Evolutionary conservation across 441 rosid species (phyloP), one percentile per base, ranked within the genome.

Genomic region (Gossypium davidsonii): DNA sequence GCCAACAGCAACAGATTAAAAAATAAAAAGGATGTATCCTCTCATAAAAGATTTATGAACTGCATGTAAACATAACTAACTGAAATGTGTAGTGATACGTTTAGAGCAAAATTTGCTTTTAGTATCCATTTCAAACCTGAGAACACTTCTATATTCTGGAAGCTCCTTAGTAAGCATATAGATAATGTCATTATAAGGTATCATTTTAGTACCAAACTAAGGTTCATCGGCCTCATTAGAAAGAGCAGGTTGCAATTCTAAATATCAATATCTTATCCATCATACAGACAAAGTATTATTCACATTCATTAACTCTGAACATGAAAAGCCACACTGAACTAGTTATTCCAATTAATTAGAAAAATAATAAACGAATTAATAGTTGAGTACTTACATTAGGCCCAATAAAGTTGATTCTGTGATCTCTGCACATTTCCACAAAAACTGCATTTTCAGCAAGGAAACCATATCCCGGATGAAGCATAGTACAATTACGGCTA

Each of bases 381-480:
- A 72, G n/a, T 23, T 4, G 42, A 15, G 76, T 31, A 76, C 91
- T 87, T 74, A 94, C 97, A 80, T 94, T 90, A 20, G 99, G 99
- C 23, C 99, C 99, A 81, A 94, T 94, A 76, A 94, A 94, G 71
- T 94, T 94, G 77, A 94, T 92, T 61, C 93, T 85, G 53, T 94
- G 99, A 74, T 88, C 97, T 86, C 89, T 84, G 80, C 99, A 94
- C 97, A 91, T 90, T 76, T 94, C 97, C 65, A 94, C 99, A 74
- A 94, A 94, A 8, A 82, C 86, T 53, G 97, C 97, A 80, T 94
- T 94, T 79, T 94, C 99, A 15, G 99, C 84, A 77, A 94, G 99
- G 85, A 94, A 92, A 15, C 99, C 99, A 80, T 94, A 94, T 77
- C 99, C 99, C 76, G 99, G 99, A 87, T 94, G 99, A 66, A 94